Base-by-base conservation (phyloP, 345 rosid species). In the Aquilaria yunnanensis region DNA sequence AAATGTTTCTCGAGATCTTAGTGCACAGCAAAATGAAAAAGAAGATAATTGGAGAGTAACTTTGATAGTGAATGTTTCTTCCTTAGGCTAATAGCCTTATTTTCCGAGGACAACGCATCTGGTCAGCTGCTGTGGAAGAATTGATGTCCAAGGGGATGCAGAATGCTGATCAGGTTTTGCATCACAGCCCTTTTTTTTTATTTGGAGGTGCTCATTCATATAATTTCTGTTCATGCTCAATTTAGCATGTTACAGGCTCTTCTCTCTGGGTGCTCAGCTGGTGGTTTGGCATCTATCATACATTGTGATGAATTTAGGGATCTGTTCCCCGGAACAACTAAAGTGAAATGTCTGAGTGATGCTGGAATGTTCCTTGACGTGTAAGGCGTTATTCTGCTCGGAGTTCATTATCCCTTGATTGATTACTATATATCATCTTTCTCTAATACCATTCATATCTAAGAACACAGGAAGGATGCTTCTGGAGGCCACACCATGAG, bases 221-320 rank as follows among this genome's bases (percentile, higher is more conserved):
- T 67, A 11, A 30, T 50, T 47, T 4, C 2, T 60, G 56, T 56
- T 37, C 7, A 2, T 37, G 43, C 43, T 9, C 43, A 37, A 37
- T 37, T 9, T 37, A 37, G 8, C 43, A 5, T 37, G 11, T 68
- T 12, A 13, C 78, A 93, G 96, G 97, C 90, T 73, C 81, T 93
- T 71, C 92, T 90, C 57, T 90, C 98, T 29, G 97, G 98, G 69
- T 93, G 97, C 75, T 93, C 98, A 51, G 96, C 97, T 9, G 97
- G 96, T 53, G 94, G 94, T 49, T 78, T 93, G 57, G 96, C 97
- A 65, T 76, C 98, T 5, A 88, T 90, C 45, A 53, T 90, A 32
- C 97, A 93, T 29, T 86, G 96, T n/a, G 97, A 93, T 55, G 82
- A 79, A 78, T 90, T 90, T n/a, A 76, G 77, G 45, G 67, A 58